Percentiles rank a stretch among this genome's conserved stretches.
These are phyloP conservation scores for Tulasnella sp. DNA, from an alignment of 768 basidiomycete genomes.

Conservation along the genomic window DNA sequence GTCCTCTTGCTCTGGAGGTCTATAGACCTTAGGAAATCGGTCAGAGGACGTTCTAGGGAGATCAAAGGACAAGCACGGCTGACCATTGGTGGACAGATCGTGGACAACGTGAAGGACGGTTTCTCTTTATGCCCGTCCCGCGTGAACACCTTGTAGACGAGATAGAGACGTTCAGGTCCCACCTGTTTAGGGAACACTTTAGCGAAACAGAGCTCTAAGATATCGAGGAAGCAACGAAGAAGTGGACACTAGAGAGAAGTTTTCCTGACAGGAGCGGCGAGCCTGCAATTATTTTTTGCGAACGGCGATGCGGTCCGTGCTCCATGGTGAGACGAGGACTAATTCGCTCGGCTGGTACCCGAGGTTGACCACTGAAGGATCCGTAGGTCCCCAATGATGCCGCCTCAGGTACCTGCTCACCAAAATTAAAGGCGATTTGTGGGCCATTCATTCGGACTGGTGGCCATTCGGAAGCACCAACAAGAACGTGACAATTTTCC, in stretches of 20 bases:
- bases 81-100: slow-evolving; percentile 55
- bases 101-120: slow-evolving; percentile 45
- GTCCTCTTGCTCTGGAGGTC: slow-evolving; percentile 25
- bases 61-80: background rate
- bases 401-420: background rate
- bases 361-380: background rate
- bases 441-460: background rate
- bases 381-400: background rate
- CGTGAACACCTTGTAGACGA: slow-evolving; percentile 9
- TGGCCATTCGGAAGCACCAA: slow-evolving; percentile 15
- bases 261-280: background rate
- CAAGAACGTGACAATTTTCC: background rate
- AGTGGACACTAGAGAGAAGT: background rate
- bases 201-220: background rate
- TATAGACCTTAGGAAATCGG: no score
- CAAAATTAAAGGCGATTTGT: background rate
- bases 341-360: background rate
- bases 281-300: background rate
- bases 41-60: no score
- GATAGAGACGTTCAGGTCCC: slow-evolving; percentile 6
- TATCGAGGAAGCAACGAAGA: background rate
- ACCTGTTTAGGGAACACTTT: background rate
- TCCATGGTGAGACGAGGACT: background rate
- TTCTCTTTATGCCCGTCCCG: slow-evolving; percentile 34
- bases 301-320: slow-evolving; percentile 13